Base-by-base conservation (phyloP, 2,329 filamentous ascomycete species). In the Fusarium sp. region DNA sequence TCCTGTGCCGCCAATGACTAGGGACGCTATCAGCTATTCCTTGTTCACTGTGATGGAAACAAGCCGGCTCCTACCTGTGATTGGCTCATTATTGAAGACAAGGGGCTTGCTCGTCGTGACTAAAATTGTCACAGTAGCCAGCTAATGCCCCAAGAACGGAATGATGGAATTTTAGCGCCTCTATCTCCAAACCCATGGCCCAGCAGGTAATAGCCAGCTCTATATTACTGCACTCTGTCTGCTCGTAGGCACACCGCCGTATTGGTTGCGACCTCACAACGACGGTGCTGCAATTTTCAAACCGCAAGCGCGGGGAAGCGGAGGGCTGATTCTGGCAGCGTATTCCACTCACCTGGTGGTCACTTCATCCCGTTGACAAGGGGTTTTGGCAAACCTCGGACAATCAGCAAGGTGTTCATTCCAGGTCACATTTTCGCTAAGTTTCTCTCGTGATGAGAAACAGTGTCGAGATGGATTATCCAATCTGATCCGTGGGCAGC, bases 211-310 rank as follows among this genome's bases (percentile, higher is more conserved):
- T 72, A 72, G 42, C 58, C 50, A 66, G 64, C 51, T 63, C 58
- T 66, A 61, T 73, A 69, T 69, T 66, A 62, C 70, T 72, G 72
- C 76, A 78, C 47, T 62, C 50, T 52, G 28, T 28, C 54, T 57
- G 57, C 50, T 62, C 63, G 58, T 58, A 55, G 55, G 73, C 76
- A 78, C 76, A 78, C 74, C 76, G 76, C 74, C 72, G 76, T 42
- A 65, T 61, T 64, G 64, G 44, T 50, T 73, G 50, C 70, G 51
- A 66, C 73, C 62, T 74, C 57, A 34, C 67, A 59, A 61, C 50
- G 68, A 48, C 52, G 32, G 38, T 36, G 55, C 57, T 68, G 48
- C 68, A 52, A 38, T 45, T 63, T 59, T 34, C 39, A 28, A 61
- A 30, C n/a, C 52, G 65, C 72, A 52, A 47, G 60, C 56, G 72